These are phyloP conservation scores for Aureobasidium sp. DNA, from an alignment of 2,329 filamentous ascomycete species.

Conservation along the genomic window DNA sequence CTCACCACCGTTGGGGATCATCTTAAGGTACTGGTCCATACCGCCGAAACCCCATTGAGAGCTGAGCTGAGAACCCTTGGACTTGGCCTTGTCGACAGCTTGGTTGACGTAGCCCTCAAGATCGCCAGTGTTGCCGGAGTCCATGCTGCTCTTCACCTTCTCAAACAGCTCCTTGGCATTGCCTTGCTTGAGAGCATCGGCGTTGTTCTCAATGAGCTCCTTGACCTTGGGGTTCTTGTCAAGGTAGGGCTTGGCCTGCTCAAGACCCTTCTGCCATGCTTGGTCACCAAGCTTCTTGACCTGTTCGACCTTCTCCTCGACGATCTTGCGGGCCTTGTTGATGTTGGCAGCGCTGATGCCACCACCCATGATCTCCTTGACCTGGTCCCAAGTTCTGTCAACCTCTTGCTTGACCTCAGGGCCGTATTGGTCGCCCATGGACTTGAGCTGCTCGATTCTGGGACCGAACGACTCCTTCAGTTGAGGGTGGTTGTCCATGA, in stretches of 20 bases:
- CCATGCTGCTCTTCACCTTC: constrained; percentile 52
- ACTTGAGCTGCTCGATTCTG: constrained; percentile 59
- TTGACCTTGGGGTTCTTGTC: constrained; percentile 72
- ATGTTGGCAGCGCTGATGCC: constrained; percentile 52
- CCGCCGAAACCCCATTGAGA: constrained; percentile 24
- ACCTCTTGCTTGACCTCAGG: constrained; percentile 70
- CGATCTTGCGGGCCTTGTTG: constrained; percentile 47
- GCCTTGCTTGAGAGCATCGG: constrained; percentile 57
- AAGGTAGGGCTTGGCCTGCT: constrained; percentile 62
- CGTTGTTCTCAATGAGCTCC: constrained; percentile 63
- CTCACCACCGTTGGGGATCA: constrained; percentile 56
- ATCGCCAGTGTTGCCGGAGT: constrained; percentile 51
- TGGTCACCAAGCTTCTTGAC: constrained; percentile 61
- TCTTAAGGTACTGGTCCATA: constrained; percentile 55
- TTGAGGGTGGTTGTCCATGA: constrained; percentile 65
- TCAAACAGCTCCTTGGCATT: constrained; percentile 57
- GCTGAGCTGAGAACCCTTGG: constrained; percentile 28
- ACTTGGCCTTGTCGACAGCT: constrained; percentile 51
- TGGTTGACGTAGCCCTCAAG: constrained; percentile 54
- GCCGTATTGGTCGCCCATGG: constrained; percentile 60
- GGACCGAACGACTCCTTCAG: constrained; percentile 65
- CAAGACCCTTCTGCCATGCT: constrained; percentile 62
- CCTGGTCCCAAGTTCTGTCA: constrained; percentile 60
- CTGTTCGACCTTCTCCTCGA: constrained; percentile 62
- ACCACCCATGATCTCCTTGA: constrained; percentile 54